These are phyloP conservation scores for Coleophoma eucalyptorum DNA, from an alignment of 2,329 filamentous ascomycete species.

Conservation along the genomic window DNA sequence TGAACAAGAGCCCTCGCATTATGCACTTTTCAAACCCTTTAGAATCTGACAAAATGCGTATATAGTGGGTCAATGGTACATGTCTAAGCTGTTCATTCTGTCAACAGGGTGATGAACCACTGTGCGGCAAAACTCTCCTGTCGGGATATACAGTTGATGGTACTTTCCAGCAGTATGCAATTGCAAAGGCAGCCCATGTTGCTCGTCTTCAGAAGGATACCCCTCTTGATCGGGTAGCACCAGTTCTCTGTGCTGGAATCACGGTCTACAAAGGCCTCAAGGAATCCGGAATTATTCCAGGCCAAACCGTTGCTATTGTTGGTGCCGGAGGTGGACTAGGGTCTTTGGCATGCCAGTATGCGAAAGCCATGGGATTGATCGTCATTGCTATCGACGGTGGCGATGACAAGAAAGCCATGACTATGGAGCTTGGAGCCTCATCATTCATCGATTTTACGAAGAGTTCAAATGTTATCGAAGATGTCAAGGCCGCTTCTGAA, in stretches of 20 bases:
- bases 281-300: conserved; percentile 70
- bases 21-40: no score
- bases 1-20: no score
- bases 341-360: conserved; percentile 79
- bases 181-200: conserved; percentile 88
- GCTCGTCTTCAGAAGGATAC: conserved; percentile 77
- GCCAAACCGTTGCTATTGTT: conserved; percentile 78
- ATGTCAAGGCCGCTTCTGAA: conserved; percentile 76
- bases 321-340: conserved; percentile 84
- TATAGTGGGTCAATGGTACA: conserved; percentile 91
- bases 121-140: conserved; percentile 70
- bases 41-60: no score
- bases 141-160: conserved; percentile 94
- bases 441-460: conserved; percentile 78
- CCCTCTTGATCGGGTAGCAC: conserved; percentile 72
- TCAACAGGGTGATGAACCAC: conserved; percentile 74
- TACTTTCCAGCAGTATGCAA: conserved; percentile 87
- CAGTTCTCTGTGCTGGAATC: conserved; percentile 80
- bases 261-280: conserved; percentile 92
- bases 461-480: conserved; percentile 73
- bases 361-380: conserved; percentile 82
- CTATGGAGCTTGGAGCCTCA: conserved; percentile 64
- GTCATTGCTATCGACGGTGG: conserved; percentile 81
- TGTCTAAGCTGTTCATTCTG: conserved; percentile 85
- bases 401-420: conserved; percentile 73